phyloP scores from a whole-genome alignment of 2,329 filamentous ascomycete species.

The Colletotrichum euphorbiae region DNA sequence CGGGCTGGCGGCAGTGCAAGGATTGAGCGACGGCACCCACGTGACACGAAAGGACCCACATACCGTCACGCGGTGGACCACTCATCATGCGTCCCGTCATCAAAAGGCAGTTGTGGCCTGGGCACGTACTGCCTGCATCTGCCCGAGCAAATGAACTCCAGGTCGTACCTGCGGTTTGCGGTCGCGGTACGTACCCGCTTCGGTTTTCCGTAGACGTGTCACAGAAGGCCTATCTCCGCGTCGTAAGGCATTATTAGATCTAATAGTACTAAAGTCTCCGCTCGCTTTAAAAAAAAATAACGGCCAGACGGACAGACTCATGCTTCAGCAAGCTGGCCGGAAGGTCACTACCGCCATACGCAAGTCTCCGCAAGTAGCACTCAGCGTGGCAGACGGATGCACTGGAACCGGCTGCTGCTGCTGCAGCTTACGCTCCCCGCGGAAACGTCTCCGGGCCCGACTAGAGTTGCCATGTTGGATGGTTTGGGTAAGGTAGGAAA shows the following conservation, averaged over 20 bases:
- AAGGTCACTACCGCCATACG: slow-evolving; percentile 1
- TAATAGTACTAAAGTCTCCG: not conserved
- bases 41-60: slow-evolving; percentile 25
- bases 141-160: slow-evolving; percentile 9
- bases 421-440: not conserved
- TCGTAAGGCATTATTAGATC: slow-evolving; percentile 7
- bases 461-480: slow-evolving; percentile 19
- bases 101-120: slow-evolving; percentile 16
- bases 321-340: slow-evolving; percentile 1
- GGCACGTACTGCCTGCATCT: slow-evolving; percentile 8
- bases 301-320: not conserved
- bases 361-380: too few relatives aligned
- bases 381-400: slow-evolving; percentile 8
- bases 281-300: slow-evolving; percentile 3
- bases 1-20: slow-evolving; percentile 37
- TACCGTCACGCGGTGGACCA: slow-evolving; percentile 37
- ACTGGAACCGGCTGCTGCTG: slow-evolving; percentile 6
- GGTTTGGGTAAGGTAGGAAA: not conserved
- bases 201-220: slow-evolving; percentile 37
- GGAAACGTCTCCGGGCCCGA: slow-evolving; percentile 19
- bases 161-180: not conserved
- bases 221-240: slow-evolving; percentile 34
- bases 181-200: slow-evolving; percentile 26
- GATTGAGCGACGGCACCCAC: slow-evolving; percentile 33
- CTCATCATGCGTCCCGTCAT: slow-evolving; percentile 38